These are phyloP conservation scores for Globisporangium heterothallicum DNA, from an alignment of 352 stramenopile genomes.

Conservation along the genomic window DNA sequence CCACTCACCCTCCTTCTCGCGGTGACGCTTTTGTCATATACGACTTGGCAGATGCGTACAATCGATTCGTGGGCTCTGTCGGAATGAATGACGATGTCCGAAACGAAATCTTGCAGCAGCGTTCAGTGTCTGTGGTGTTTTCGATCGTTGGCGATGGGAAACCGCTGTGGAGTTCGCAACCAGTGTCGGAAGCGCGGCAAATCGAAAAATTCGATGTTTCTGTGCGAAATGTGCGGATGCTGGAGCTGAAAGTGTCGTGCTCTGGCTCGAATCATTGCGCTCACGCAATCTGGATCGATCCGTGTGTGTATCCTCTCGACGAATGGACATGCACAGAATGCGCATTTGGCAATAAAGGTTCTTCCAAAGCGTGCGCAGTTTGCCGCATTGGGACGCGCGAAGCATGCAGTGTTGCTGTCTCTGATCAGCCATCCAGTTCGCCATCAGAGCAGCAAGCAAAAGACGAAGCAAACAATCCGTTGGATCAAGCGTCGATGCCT, in stretches of 20 bases:
- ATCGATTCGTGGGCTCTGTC: conserved; percentile 44
- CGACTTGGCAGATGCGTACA: conserved; percentile 61
- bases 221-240: conserved; percentile 61
- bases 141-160: conserved; percentile 67
- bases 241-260: conserved; percentile 68
- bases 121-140: conserved; percentile 51
- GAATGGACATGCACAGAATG: conserved; percentile 72
- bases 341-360: conserved; percentile 67
- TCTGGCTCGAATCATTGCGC: conserved; percentile 72
- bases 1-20: conserved; percentile 65
- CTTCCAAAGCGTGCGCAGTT: conserved; percentile 34
- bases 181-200: conserved; percentile 27
- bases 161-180: conserved; percentile 73
- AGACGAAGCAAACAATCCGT: not conserved
- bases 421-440: not conserved
- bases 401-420: not conserved
- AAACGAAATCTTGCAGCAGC: conserved; percentile 53
- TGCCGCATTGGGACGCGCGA: conserved; percentile 34
- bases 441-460: not conserved
- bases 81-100: conserved; percentile 73
- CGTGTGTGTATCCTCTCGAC: conserved; percentile 53
- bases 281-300: conserved; percentile 79
- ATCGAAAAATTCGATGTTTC: conserved; percentile 55
- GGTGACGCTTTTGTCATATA: conserved; percentile 80
- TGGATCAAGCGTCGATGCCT: not conserved